These are phyloP conservation scores for Scenedesmus sp. DNA, from an alignment of 163 green algal species.

Conservation along the genomic window DNA sequence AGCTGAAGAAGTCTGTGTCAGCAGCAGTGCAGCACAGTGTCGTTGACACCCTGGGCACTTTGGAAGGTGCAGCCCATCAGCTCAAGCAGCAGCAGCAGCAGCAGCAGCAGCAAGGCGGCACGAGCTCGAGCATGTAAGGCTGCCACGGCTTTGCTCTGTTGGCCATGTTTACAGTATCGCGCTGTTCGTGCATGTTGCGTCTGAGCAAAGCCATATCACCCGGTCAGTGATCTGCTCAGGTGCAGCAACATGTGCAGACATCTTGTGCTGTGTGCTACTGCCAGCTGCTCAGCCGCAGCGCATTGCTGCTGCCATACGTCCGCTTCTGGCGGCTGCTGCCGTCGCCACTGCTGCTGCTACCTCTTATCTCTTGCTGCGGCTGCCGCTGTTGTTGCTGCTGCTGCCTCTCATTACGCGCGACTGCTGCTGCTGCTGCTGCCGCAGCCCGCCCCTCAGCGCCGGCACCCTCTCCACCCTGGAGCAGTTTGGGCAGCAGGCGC, in stretches of 20 bases:
- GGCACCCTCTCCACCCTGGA: not conserved
- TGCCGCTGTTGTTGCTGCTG: not conserved
- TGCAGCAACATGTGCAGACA: no score
- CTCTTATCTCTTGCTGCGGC: not conserved
- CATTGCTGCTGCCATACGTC: not conserved
- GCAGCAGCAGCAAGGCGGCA: not conserved
- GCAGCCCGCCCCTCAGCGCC: not conserved
- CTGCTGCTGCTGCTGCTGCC: conserved; percentile 7
- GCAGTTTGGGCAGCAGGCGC: not conserved
- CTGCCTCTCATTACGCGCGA: not conserved
- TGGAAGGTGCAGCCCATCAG: not conserved
- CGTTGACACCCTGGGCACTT: not conserved
- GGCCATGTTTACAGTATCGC: no score
- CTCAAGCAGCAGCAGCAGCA: conserved; percentile 13
- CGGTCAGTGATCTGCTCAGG: no score
- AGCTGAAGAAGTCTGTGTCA: not conserved
- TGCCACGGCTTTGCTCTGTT: not conserved
- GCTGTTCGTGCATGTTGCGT: not conserved
- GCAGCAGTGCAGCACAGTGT: not conserved
- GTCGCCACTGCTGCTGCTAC: not conserved
- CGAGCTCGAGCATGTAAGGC: not conserved
- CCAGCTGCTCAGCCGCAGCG: no score
- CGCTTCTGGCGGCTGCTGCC: not conserved
- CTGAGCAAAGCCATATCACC: no score
- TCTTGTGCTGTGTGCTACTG: no score